Conservation (phyloP, 2,329 filamentous ascomycete genomes). For the Scorias spongiosa region DNA sequence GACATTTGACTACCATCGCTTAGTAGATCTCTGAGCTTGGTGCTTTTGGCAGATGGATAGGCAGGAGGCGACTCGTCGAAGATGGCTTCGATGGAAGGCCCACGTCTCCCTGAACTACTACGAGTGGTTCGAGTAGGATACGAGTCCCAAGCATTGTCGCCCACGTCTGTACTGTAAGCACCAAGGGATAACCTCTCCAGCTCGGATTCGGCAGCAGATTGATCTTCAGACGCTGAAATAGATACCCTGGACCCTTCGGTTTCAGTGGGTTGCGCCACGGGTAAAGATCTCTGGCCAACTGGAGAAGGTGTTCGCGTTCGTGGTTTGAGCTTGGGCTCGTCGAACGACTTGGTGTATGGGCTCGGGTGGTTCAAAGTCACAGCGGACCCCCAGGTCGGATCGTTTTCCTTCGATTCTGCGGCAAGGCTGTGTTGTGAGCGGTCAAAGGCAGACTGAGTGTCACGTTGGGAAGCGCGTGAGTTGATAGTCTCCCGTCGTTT, state of each 20-base stretch:
- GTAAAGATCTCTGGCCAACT: neutral
- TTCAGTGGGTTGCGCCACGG: neutral
- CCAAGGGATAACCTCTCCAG: slow-evolving; percentile 53
- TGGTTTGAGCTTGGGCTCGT: neutral
- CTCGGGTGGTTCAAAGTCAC: neutral
- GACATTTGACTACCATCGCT: slow-evolving; percentile 30
- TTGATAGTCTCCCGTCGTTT: slow-evolving; percentile 20
- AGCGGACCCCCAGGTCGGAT: neutral
- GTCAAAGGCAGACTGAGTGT: neutral
- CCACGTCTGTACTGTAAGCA: slow-evolving; percentile 65
- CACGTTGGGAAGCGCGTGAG: neutral
- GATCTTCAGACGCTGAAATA: slow-evolving; percentile 41
- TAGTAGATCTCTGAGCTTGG: slow-evolving; percentile 31
- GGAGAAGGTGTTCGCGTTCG: neutral
- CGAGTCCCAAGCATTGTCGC: slow-evolving; percentile 64
- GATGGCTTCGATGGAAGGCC: slow-evolving; percentile 59
- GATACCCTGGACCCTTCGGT: slow-evolving; percentile 28
- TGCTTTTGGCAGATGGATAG: slow-evolving; percentile 19
- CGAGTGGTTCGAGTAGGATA: slow-evolving; percentile 55
- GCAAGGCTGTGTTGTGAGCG: neutral
- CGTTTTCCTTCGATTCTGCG: neutral
- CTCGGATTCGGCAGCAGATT: slow-evolving; percentile 56
- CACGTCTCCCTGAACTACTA: slow-evolving; percentile 50
- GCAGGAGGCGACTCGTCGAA: slow-evolving; percentile 55
- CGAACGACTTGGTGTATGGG: neutral